Percentiles rank a stretch among this genome's conserved stretches.
phyloP scores from a whole-genome alignment of 768 basidiomycete species.

The Panus rudis region DNA sequence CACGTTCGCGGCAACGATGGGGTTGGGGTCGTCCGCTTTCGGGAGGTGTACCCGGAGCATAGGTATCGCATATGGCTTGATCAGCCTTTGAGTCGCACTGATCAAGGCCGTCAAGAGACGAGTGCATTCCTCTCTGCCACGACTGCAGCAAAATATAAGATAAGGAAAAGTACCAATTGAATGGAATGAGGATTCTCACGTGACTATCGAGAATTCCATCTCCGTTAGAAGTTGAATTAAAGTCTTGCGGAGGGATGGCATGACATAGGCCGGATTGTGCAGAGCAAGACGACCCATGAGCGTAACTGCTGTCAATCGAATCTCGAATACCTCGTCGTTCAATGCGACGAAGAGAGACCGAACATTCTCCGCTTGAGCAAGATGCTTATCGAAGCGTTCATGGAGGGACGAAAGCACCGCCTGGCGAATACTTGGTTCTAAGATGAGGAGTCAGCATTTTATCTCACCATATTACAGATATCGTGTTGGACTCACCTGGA shows the following conservation, averaged over 20 bases:
- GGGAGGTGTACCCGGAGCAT: conserved; percentile 89
- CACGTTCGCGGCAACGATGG: conserved; percentile 87
- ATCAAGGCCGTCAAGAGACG: conserved; percentile 84
- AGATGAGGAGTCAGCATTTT: not conserved
- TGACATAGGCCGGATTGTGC: conserved; percentile 97
- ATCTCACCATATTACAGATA: not conserved
- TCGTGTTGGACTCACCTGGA: conserved; percentile 63
- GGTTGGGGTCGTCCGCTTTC: conserved; percentile 81
- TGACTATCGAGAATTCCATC: conserved; percentile 88
- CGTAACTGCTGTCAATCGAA: conserved; percentile 82
- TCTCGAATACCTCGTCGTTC: conserved; percentile 94
- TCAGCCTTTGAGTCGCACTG: conserved; percentile 85
- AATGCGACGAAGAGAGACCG: conserved; percentile 93
- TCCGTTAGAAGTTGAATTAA: conserved; percentile 95
- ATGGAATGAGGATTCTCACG: conserved; percentile 42
- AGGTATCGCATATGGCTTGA: conserved; percentile 92
- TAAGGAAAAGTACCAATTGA: not conserved
- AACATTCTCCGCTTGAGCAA: conserved; percentile 98
- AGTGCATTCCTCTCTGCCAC: conserved; percentile 88
- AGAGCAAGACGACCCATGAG: conserved; percentile 91
- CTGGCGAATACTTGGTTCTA: conserved; percentile 76
- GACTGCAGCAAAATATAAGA: conserved; percentile 35
- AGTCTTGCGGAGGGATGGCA: conserved; percentile 93
- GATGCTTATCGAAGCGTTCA: conserved; percentile 91
- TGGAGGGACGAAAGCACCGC: conserved; percentile 84